Base-by-base conservation (phyloP, 2,329 filamentous ascomycete genomes). In the Exophiala bonariae region DNA sequence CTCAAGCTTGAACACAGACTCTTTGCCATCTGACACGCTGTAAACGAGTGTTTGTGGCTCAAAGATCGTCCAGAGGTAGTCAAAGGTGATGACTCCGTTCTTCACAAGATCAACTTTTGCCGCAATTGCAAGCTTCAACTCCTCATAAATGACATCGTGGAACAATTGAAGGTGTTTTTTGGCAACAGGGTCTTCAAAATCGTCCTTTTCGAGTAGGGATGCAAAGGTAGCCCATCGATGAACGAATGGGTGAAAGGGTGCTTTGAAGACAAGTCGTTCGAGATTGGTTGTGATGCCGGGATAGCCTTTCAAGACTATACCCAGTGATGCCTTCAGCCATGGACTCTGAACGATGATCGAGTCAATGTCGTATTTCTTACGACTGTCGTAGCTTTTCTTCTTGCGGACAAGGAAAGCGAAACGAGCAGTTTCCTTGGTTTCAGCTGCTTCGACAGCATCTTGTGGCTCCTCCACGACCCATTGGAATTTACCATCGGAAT, bases 311-410 rank as follows among this genome's bases (percentile, higher is more conserved):
- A 86, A 69, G 6, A 85, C 72, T 9, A 75, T 70, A 8, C 68
- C 68, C 0, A 87, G 70, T 3, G 79, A 72, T 2, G 70, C 68
- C 64, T 82, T 83, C 34, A 87, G 66, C 44, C 75, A 69, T 1
- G 81, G 79, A 16, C 78, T 83, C 63, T 87, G 83, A 4, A 87
- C 67, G 35, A 85, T 73, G 48, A 87, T 77, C 37, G 79, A 82
- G 58, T 86, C 74, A 18, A 84, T 73, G 44, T 78, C 68, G 23
- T 85, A 74, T 36, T 78, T 79, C 62, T 82, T 83, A 46, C 77
- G 74, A 20, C 79, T 77, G 59, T 84, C 77, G 37, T 73, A 74
- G 56, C 75, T 75, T 64, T 77, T 80, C 45, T 74, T 69, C 59
- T 85, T 79, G 35, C 81, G 77, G 1, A 82, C 73, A 20, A 85